Evolutionary conservation across 2,329 filamentous ascomycete genomes (phyloP).

Genomic region (Alternaria longipes): DNA sequence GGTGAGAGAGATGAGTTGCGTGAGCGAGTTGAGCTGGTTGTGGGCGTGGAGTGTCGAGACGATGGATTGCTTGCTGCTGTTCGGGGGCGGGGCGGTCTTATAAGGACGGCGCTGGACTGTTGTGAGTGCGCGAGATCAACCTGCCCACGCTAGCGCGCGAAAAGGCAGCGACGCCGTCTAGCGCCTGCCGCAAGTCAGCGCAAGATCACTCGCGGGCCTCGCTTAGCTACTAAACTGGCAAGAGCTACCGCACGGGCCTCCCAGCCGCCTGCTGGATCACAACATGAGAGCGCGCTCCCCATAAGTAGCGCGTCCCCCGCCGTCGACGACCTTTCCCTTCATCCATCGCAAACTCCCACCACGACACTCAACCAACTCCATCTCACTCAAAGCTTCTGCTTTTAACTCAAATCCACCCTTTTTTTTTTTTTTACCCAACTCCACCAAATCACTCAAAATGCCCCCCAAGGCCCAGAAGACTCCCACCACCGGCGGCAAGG

Average conservation of each 20-base stretch:
- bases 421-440: constrained; percentile 11
- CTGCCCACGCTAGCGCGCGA: constrained; percentile 43
- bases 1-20: constrained; percentile 28
- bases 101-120: constrained; percentile 51
- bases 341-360: constrained; percentile 55
- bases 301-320: constrained; percentile 56
- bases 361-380: constrained; percentile 33
- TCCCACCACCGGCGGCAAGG: constrained; percentile 92
- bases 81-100: constrained; percentile 51
- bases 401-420: constrained; percentile 23
- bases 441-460: constrained; percentile 68
- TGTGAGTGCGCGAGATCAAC: constrained; percentile 54
- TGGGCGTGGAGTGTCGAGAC: constrained; percentile 46
- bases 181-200: constrained; percentile 22
- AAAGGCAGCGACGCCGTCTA: constrained; percentile 28
- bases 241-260: constrained; percentile 42
- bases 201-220: constrained; percentile 39
- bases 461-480: constrained; percentile 99
- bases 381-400: constrained; percentile 25
- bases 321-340: constrained; percentile 48
- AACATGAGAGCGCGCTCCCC: constrained; percentile 51
- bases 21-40: constrained; percentile 35
- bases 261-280: constrained; percentile 50
- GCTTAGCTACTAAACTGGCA: constrained; percentile 38
- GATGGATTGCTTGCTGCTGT: constrained; percentile 53